Percentiles rank a stretch among this genome's conserved stretches.
These are phyloP conservation scores for Lagerstroemia speciosa DNA, from an alignment of 345 rosid species.

Conservation along the genomic window DNA sequence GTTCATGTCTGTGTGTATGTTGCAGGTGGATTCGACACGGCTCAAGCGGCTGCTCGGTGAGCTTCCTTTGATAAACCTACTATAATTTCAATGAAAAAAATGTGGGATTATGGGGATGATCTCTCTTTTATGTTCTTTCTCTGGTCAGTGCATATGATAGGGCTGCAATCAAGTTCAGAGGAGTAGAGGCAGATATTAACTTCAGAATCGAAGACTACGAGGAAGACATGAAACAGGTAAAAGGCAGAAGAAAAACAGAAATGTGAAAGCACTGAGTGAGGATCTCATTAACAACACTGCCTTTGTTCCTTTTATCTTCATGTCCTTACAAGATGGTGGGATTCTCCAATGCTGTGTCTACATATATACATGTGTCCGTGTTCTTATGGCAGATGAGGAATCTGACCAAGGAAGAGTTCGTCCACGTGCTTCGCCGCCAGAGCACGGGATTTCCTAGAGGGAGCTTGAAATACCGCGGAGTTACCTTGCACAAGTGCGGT, in stretches of 20 bases:
- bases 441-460: slow-evolving; percentile 96
- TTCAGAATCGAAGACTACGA: slow-evolving; percentile 77
- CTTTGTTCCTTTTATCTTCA: background rate
- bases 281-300: background rate
- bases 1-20: background rate
- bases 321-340: background rate
- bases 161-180: slow-evolving; percentile 97
- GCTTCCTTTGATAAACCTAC: slow-evolving; percentile 2
- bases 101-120: background rate
- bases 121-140: background rate
- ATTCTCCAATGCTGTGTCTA: background rate
- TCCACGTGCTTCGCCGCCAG: slow-evolving; percentile 90
- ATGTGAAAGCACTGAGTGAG: background rate
- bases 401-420: slow-evolving; percentile 87
- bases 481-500: slow-evolving; percentile 96
- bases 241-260: background rate
- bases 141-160: slow-evolving; percentile 84
- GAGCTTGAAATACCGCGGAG: slow-evolving; percentile 94
- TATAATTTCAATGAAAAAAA: background rate
- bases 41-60: slow-evolving; percentile 98
- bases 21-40: slow-evolving; percentile 98
- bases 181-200: slow-evolving; percentile 91
- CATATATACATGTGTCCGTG: background rate
- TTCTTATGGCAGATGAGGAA: slow-evolving; percentile 59
- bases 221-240: slow-evolving; percentile 85